Percentiles rank a stretch among this genome's conserved stretches.
Conservation (phyloP, 257 asterid genomes). For the Cinchona pubescens region DNA sequence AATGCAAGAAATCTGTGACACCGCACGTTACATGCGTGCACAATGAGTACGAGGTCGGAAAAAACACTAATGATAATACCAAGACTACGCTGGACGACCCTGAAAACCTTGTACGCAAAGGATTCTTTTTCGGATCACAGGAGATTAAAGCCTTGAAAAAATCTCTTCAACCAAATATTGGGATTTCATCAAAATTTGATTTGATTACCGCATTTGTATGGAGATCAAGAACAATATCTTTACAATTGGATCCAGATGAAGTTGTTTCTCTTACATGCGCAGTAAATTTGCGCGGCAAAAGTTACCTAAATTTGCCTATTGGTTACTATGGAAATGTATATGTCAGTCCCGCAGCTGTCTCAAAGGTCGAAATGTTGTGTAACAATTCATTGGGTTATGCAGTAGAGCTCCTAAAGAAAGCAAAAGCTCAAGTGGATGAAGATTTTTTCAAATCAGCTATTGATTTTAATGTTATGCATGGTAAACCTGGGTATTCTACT, state of each 20-base stretch:
- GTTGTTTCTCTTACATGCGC: neutral
- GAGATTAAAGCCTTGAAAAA: neutral
- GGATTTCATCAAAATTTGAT: neutral
- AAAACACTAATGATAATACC: neutral
- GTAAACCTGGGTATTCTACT: neutral
- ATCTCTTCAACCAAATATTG: neutral
- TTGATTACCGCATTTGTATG: neutral
- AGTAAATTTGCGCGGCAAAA: neutral
- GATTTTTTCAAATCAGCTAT: neutral
- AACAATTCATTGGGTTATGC: slow-evolving; percentile 7
- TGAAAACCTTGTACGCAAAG: neutral
- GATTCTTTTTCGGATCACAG: slow-evolving; percentile 11
- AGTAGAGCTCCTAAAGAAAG: neutral
- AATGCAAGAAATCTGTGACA: slow-evolving; percentile 12
- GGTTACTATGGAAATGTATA: slow-evolving; percentile 12
- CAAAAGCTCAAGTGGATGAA: neutral
- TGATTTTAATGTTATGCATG: neutral
- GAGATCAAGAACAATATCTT: slow-evolving; percentile 5
- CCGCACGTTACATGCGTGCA: neutral
- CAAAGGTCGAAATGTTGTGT: neutral
- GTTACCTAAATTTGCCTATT: neutral
- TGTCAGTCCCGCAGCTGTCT: neutral
- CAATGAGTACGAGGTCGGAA: neutral
- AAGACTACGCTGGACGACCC: neutral
- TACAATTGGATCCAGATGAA: neutral